phyloP scores from a whole-genome alignment of 352 stramenopile genomes.

The Phytophthora meadii region DNA sequence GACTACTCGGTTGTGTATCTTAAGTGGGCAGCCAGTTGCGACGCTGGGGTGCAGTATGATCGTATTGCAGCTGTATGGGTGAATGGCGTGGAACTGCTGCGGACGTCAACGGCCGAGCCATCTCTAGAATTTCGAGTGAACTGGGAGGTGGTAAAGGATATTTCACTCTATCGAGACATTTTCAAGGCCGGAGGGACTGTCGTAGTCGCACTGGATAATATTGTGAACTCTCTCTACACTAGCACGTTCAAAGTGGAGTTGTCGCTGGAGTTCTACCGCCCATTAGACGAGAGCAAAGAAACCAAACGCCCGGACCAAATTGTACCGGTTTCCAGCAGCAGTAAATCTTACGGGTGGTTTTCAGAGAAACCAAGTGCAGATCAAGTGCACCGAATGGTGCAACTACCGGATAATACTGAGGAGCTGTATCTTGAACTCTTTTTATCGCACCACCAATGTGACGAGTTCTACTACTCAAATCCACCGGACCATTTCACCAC shows the following conservation, averaged over 20 bases:
- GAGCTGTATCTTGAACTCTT: conserved; percentile 77
- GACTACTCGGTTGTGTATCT: conserved; percentile 67
- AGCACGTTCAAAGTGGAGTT: conserved; percentile 69
- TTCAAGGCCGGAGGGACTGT: conserved; percentile 57
- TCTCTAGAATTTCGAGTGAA: conserved; percentile 43
- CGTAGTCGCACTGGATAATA: conserved; percentile 72
- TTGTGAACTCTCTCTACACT: conserved; percentile 66
- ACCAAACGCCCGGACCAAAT: conserved; percentile 47
- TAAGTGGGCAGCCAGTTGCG: conserved; percentile 52
- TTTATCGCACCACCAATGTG: conserved; percentile 75
- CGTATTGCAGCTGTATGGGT: conserved; percentile 79
- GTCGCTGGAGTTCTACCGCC: conserved; percentile 63
- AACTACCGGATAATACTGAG: conserved; percentile 64
- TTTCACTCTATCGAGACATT: conserved; percentile 64
- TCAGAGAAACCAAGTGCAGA: conserved; percentile 53
- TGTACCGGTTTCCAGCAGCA: conserved; percentile 52
- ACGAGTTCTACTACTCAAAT: conserved; percentile 84
- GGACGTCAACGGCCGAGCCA: conserved; percentile 79
- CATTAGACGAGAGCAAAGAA: conserved; percentile 24
- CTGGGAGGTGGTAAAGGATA: conserved; percentile 76
- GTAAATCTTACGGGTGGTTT: conserved; percentile 70
- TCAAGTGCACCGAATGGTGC: conserved; percentile 40
- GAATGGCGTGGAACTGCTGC: conserved; percentile 73
- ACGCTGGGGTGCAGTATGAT: conserved; percentile 69
- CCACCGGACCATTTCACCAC: conserved; percentile 35